These are phyloP conservation scores for Aegilops sharonensis DNA, from an alignment of 176 grass and related monocot species.

Conservation along the genomic window DNA sequence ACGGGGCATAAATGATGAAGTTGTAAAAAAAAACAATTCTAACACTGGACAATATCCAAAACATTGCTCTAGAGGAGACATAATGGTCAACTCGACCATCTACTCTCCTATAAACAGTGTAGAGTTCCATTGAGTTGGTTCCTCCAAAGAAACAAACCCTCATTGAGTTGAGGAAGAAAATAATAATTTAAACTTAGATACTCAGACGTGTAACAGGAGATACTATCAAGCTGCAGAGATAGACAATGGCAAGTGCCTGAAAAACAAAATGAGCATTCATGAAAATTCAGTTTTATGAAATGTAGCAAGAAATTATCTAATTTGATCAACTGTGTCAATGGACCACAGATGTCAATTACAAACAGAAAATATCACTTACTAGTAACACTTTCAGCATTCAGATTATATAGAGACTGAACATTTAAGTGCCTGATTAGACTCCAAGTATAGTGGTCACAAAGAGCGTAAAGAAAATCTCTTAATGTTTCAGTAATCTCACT, in stretches of 20 bases:
- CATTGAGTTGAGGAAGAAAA: constrained; percentile 2
- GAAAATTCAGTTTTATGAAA: neutral
- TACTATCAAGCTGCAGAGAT: constrained; percentile 80
- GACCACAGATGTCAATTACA: neutral
- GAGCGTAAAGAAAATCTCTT: too few relatives aligned
- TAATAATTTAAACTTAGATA: neutral
- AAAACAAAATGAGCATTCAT: constrained; percentile 27
- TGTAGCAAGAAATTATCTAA: neutral
- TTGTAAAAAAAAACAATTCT: constrained; percentile 82
- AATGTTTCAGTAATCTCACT: too few relatives aligned
- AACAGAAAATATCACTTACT: neutral
- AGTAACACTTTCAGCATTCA: constrained; percentile 22
- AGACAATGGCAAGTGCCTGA: constrained; percentile 91
- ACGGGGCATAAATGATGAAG: constrained; percentile 64
- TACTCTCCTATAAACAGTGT: constrained; percentile 65
- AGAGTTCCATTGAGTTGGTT: constrained; percentile 16
- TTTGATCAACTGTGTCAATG: neutral
- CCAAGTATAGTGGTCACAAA: neutral
- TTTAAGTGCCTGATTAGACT: neutral
- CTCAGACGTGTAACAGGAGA: constrained; percentile 73
- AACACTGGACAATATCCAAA: constrained; percentile 87
- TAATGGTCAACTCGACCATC: constrained; percentile 77
- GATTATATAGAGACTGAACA: constrained; percentile 15
- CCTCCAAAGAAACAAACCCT: neutral
- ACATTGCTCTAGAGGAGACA: constrained; percentile 66